Evolutionary conservation across 2,329 filamentous ascomycete genomes (phyloP), one percentile per base, ranked within the genome.

Genomic region (Fusarium sp.): DNA sequence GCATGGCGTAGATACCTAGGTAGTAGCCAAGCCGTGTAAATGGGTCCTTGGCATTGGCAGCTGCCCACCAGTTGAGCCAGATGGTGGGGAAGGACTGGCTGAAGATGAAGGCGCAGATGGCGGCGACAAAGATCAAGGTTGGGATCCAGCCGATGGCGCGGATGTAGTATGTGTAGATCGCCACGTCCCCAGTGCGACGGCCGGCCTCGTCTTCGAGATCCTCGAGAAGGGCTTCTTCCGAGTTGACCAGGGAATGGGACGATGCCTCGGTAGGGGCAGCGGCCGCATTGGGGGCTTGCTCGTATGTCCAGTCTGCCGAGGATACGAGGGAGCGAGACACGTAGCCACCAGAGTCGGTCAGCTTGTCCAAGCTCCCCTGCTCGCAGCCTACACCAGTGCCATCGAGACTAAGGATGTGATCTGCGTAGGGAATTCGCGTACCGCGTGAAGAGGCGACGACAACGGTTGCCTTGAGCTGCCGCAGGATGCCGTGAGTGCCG

Each of bases 11-110:
- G n/a, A 78, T 75, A 0, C 77, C 75, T 0, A 77, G 57, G 35
- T 77, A 78, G 20, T 77, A 78, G 0, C 77, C 77, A 1, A 77
- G 56, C 0, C 45, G 35, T 10, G 67, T n/a, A 18, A 78, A 74
- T 1, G 77, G 75, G 1, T 70, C 50, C 7, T 66, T 57, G 1
- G 60, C 60, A 10, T 78, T 78, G 11, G 75, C 77, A 2, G 62
- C 75, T 18, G 77, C 70, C 78, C 76, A 79, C 76, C 77, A 79
- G 3, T 76, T 72, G 30, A 80, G 59, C 78, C 77, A 80, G 30
- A 79, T 75, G 59, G 69, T 77, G 2, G 79, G 80, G 20, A 81
- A 81, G 1, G 69, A 68, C 8, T 73, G 67, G 35, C 73, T 80
- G 27, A 80, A 75, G 2, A 76, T 74, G 56, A 77, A 81, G 6